Percentiles rank a stretch among this genome's conserved stretches.
phyloP scores from a whole-genome alignment of 2,329 filamentous ascomycete genomes.

The Colletotrichum sp. region DNA sequence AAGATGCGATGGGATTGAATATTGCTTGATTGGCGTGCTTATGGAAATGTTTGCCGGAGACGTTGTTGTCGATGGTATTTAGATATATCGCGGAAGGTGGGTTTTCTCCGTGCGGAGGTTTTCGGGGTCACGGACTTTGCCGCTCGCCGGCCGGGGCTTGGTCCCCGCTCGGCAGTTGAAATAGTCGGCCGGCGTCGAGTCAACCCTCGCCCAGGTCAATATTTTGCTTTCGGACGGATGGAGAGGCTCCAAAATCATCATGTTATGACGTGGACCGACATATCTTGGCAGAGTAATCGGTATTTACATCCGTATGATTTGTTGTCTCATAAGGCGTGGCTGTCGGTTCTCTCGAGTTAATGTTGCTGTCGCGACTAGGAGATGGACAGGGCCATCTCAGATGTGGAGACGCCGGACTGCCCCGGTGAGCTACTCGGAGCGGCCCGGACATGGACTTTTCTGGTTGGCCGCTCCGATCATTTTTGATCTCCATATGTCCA shows the following conservation, averaged over 20 bases:
- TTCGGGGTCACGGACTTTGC: not conserved
- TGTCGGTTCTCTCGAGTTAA: not conserved
- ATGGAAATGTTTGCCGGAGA: not conserved
- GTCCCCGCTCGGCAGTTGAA: not conserved
- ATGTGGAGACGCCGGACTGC: not conserved
- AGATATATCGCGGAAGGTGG: not conserved
- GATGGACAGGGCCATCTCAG: not conserved
- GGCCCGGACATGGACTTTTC: not conserved
- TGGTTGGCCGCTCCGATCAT: not conserved
- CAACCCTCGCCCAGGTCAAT: not conserved
- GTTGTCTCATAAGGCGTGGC: not conserved
- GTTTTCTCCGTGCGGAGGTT: not conserved
- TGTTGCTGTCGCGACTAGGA: not conserved
- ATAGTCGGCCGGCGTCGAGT: not conserved
- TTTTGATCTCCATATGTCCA: rapidly evolving
- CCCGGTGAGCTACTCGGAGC: not conserved
- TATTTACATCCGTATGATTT: not conserved
- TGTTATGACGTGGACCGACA: not conserved
- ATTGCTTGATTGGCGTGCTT: not conserved
- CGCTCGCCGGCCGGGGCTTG: not conserved
- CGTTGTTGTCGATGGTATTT: not conserved
- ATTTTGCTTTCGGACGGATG: not conserved
- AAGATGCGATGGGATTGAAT: not conserved
- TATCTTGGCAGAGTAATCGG: not conserved
- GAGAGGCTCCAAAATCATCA: not conserved